These are phyloP conservation scores for Lineolata rhizophorae DNA, from an alignment of 495 filamentous ascomycete species.

Conservation along the genomic window DNA sequence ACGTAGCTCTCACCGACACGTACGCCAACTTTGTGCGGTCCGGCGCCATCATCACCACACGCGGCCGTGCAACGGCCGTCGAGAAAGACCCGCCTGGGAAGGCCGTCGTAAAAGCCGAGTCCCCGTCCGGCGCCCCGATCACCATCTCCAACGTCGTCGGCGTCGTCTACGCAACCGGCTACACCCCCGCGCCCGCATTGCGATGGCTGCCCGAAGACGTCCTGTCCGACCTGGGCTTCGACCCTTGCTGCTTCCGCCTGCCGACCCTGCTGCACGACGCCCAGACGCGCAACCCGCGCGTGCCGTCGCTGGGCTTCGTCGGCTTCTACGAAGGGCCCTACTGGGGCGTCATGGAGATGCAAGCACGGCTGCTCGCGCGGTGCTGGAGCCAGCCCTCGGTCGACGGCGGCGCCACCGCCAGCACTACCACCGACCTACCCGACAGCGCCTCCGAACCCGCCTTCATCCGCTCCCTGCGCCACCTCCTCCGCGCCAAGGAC, in stretches of 20 bases:
- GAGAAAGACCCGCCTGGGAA: constrained; percentile 9
- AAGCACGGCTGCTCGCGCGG: constrained; percentile 41
- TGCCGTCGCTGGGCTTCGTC: constrained; percentile 54
- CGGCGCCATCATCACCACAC: constrained; percentile 30
- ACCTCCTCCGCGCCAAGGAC: constrained; percentile 16
- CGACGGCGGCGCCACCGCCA: constrained; percentile 1
- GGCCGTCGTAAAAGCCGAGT: not conserved
- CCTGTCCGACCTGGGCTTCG: constrained; percentile 31
- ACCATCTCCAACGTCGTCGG: constrained; percentile 34
- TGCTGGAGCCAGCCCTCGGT: constrained; percentile 3
- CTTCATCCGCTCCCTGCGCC: constrained; percentile 5
- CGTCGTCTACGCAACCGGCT: constrained; percentile 61
- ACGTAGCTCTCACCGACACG: constrained; percentile 42
- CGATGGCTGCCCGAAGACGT: constrained; percentile 34
- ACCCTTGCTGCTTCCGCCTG: constrained; percentile 29
- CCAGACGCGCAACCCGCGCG: constrained; percentile 31
- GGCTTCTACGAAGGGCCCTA: constrained; percentile 74
- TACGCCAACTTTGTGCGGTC: constrained; percentile 53
- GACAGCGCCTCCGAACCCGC: too few species aligned
- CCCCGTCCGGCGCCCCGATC: constrained; percentile 8
- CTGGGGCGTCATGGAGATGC: constrained; percentile 77
- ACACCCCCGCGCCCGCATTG: constrained; percentile 36
- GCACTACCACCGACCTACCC: not conserved
- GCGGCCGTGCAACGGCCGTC: constrained; percentile 18
- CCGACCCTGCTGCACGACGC: constrained; percentile 50